phyloP scores from a whole-genome alignment of 495 filamentous ascomycete species.

The Hyaloscypha hepaticicola region DNA sequence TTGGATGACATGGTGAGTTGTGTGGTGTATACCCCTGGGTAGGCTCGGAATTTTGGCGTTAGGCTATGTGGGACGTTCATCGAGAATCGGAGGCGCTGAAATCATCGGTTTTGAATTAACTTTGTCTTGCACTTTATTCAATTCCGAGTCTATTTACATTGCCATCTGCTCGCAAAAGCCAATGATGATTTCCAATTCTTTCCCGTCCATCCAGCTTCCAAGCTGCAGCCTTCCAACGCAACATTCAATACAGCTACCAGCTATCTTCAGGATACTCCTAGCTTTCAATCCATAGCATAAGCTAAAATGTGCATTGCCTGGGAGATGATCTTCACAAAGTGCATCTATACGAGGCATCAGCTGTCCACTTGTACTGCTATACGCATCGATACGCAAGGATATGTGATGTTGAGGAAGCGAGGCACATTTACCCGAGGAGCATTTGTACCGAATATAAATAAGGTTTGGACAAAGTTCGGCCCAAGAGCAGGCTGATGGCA shows the following conservation, averaged over 20 bases:
- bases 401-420: neutral
- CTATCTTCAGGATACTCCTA: neutral
- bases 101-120: too few relatives aligned
- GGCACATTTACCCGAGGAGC: neutral
- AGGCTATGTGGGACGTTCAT: neutral
- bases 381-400: neutral
- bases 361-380: neutral
- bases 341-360: neutral
- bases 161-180: too few relatives aligned
- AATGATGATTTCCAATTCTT: too few relatives aligned
- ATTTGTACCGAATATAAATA: neutral
- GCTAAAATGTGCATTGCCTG: neutral
- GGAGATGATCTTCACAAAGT: neutral
- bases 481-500: neutral
- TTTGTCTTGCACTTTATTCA: too few relatives aligned
- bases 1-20: neutral
- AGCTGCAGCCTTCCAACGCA: too few relatives aligned
- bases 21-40: neutral
- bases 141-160: too few relatives aligned
- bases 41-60: neutral
- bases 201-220: too few relatives aligned
- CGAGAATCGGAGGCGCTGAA: neutral
- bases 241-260: too few relatives aligned
- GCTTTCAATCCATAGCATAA: neutral
- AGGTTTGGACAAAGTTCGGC: neutral